These are phyloP conservation scores for Backusella macrospora DNA, from an alignment of 192 early-diverging fungal species.

Conservation along the genomic window DNA sequence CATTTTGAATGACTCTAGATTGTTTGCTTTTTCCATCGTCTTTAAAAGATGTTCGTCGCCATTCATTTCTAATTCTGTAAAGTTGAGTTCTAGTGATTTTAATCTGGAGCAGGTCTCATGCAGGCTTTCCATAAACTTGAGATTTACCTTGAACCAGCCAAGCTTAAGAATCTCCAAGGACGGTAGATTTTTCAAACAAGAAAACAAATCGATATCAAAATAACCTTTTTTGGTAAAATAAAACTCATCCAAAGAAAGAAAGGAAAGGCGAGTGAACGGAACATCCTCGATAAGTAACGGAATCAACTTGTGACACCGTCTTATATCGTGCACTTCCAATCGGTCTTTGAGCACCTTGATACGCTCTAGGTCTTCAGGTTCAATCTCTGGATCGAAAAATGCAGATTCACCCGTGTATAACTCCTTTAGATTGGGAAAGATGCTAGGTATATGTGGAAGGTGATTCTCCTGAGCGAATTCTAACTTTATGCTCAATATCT, in stretches of 20 bases:
- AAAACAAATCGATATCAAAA: background rate
- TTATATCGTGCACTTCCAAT: slow-evolving; percentile 1
- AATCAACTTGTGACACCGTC: slow-evolving; percentile 3
- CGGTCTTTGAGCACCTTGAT: background rate
- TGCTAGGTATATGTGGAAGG: slow-evolving; percentile 4
- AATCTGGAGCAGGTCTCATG: background rate
- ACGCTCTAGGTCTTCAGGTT: background rate
- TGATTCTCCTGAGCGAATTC: slow-evolving; percentile 8
- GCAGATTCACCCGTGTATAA: slow-evolving; percentile 2
- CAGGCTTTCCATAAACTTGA: slow-evolving; percentile 2
- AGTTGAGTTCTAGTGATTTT: background rate
- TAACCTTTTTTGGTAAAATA: slow-evolving; percentile 5
- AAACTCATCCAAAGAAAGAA: background rate
- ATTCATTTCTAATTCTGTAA: slow-evolving; percentile 3
- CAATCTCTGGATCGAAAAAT: background rate
- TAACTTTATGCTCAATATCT: background rate
- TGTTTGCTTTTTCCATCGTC: background rate
- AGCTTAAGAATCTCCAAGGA: background rate
- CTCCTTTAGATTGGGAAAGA: background rate
- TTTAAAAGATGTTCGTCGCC: background rate
- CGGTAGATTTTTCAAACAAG: slow-evolving; percentile 1
- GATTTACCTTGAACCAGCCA: slow-evolving; percentile 13
- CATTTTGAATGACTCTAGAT: background rate
- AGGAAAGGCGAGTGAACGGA: background rate
- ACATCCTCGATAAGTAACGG: background rate